Conservation (phyloP, 805 yeast species). For the Spathaspora boniae region DNA sequence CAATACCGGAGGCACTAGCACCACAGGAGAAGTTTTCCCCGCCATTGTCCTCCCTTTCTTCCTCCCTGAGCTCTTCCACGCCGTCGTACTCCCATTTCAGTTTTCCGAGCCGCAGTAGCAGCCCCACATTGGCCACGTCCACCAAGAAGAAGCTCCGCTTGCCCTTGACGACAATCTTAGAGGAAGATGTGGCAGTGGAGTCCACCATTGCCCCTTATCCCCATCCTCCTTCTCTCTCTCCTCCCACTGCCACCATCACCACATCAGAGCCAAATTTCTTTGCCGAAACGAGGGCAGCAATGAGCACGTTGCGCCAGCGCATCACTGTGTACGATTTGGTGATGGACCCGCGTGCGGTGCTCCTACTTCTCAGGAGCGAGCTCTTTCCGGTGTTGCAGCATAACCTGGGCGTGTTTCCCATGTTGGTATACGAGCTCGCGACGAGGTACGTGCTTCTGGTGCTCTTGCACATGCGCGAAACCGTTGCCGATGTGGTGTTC, state of each 20-base stretch:
- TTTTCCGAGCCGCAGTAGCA: too few species aligned
- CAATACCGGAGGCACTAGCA: too few species aligned
- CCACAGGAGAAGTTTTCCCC: too few species aligned
- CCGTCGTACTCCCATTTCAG: constrained; percentile 1
- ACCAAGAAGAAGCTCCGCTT: neutral
- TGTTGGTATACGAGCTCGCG: constrained; percentile 15
- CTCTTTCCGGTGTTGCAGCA: constrained; percentile 2
- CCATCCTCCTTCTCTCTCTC: neutral
- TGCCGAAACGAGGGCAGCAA: neutral
- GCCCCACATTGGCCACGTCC: constrained; percentile 1
- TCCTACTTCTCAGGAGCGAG: neutral
- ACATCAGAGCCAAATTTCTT: neutral
- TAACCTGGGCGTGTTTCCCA: constrained; percentile 1
- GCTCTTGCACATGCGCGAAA: constrained; percentile 3
- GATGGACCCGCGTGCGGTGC: constrained; percentile 5
- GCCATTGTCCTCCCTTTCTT: neutral
- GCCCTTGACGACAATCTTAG: constrained; percentile 8
- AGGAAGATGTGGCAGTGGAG: constrained; percentile 8
- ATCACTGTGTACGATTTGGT: constrained; percentile 5
- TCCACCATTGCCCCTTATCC: neutral
- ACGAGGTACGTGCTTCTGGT: constrained; percentile 9
- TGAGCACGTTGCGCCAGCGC: constrained; percentile 1
- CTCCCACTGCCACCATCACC: constrained; percentile 2
- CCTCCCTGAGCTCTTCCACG: neutral
- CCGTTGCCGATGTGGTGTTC: constrained; percentile 1